Percentiles rank a stretch among this genome's conserved stretches.
Evolutionary conservation across 345 rosid species (phyloP).

Genomic region (Kernera saxatilis): DNA sequence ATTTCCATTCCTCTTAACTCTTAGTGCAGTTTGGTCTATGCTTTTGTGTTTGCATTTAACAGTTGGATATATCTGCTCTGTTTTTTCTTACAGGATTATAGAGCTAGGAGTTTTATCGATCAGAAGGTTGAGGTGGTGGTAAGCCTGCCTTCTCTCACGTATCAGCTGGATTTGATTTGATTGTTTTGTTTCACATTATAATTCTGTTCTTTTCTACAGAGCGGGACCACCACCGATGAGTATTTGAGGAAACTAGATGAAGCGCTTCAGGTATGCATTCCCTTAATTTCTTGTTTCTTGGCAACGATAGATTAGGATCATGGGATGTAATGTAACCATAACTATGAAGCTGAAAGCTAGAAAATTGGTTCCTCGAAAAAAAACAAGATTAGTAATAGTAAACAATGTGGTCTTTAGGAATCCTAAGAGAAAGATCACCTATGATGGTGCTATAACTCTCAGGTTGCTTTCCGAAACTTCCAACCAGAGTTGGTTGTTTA

Average conservation of each 20-base stretch:
- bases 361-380: neutral
- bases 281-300: constrained; percentile 1
- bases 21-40: neutral
- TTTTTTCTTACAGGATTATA: constrained; percentile 50
- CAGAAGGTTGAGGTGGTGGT: constrained; percentile 86
- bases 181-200: neutral
- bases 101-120: constrained; percentile 63
- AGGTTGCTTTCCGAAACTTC: constrained; percentile 68
- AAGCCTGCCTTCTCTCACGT: constrained; percentile 13
- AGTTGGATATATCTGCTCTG: neutral
- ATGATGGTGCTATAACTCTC: constrained; percentile 18
- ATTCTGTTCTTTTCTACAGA: constrained; percentile 37
- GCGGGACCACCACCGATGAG: constrained; percentile 69
- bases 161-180: neutral
- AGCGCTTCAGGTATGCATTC: constrained; percentile 72
- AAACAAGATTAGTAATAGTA: neutral
- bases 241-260: constrained; percentile 73
- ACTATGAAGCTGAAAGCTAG: neutral
- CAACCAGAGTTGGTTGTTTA: constrained; percentile 74
- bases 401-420: neutral
- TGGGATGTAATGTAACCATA: neutral
- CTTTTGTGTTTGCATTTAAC: constrained; percentile 9
- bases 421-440: neutral
- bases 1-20: neutral
- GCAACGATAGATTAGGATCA: neutral